These are phyloP conservation scores for Corinectria fuckeliana DNA, from an alignment of 2,329 filamentous ascomycete genomes.

Conservation along the genomic window DNA sequence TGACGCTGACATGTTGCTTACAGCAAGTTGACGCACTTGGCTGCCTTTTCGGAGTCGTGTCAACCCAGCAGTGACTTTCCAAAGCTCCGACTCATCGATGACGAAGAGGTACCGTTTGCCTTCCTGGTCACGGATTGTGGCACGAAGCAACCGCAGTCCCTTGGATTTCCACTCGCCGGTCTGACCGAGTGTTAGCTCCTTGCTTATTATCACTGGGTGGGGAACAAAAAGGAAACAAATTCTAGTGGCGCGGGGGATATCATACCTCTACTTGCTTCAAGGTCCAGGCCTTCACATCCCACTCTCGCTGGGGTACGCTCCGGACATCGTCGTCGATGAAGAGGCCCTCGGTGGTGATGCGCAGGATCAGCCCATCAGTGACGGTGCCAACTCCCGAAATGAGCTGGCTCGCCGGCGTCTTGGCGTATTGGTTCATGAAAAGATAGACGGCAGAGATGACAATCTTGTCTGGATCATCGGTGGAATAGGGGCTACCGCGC, in stretches of 20 bases:
- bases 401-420: slow-evolving; percentile 89
- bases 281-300: slow-evolving; percentile 98
- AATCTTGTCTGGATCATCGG: slow-evolving; percentile 93
- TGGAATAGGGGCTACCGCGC: slow-evolving; percentile 79
- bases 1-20: slow-evolving; percentile 60
- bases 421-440: slow-evolving; percentile 88
- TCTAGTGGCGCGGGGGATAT: slow-evolving; percentile 70
- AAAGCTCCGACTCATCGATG: slow-evolving; percentile 68
- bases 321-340: slow-evolving; percentile 98
- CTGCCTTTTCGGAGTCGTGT: slow-evolving; percentile 66
- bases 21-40: slow-evolving; percentile 64
- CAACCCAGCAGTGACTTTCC: slow-evolving; percentile 70
- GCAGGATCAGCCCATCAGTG: slow-evolving; percentile 89
- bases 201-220: too few relatives aligned
- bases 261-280: slow-evolving; percentile 91
- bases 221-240: too few relatives aligned
- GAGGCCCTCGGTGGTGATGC: slow-evolving; percentile 90
- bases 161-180: slow-evolving; percentile 61
- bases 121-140: slow-evolving; percentile 69
- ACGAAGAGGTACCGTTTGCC: slow-evolving; percentile 72
- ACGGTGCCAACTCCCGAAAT: slow-evolving; percentile 84
- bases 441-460: slow-evolving; percentile 91
- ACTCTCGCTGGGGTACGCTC: slow-evolving; percentile 91
- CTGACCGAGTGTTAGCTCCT: too few relatives aligned
- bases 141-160: slow-evolving; percentile 67